phyloP scores from a whole-genome alignment of 495 filamentous ascomycete species.

The Penicillium cataractarum region DNA sequence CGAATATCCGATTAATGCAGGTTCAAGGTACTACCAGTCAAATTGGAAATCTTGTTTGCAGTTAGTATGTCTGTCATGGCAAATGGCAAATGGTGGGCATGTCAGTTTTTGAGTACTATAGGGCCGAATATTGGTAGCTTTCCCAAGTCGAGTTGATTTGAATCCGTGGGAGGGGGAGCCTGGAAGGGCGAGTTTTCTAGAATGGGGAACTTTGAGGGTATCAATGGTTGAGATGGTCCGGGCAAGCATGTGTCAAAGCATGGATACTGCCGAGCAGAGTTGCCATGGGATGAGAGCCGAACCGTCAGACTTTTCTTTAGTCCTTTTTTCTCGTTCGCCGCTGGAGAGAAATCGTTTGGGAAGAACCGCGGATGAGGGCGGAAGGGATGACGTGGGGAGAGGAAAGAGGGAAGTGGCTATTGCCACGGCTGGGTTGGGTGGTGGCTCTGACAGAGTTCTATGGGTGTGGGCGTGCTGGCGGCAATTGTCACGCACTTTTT shows the following conservation, averaged over 20 bases:
- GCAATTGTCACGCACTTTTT: slow-evolving; percentile 16
- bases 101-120: neutral
- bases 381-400: slow-evolving; percentile 21
- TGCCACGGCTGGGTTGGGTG: slow-evolving; percentile 14
- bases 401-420: slow-evolving; percentile 7
- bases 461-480: neutral
- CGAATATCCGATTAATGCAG: slow-evolving; percentile 6
- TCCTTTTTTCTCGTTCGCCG: neutral
- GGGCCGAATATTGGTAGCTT: neutral
- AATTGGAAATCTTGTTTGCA: neutral
- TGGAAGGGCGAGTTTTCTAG: neutral
- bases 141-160: neutral
- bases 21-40: slow-evolving; percentile 6
- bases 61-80: neutral
- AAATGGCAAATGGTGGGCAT: neutral
- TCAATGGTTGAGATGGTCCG: neutral
- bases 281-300: slow-evolving; percentile 12
- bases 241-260: slow-evolving; percentile 11
- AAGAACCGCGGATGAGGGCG: slow-evolving; percentile 21
- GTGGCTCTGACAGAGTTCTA: neutral
- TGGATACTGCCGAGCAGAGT: slow-evolving; percentile 9
- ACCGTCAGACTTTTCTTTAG: neutral
- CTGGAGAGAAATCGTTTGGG: neutral
- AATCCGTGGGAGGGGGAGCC: neutral
- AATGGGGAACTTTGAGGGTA: neutral